phyloP scores from a whole-genome alignment of 371 early-diverging fungal genomes.

The Rhizopus microsporus region DNA sequence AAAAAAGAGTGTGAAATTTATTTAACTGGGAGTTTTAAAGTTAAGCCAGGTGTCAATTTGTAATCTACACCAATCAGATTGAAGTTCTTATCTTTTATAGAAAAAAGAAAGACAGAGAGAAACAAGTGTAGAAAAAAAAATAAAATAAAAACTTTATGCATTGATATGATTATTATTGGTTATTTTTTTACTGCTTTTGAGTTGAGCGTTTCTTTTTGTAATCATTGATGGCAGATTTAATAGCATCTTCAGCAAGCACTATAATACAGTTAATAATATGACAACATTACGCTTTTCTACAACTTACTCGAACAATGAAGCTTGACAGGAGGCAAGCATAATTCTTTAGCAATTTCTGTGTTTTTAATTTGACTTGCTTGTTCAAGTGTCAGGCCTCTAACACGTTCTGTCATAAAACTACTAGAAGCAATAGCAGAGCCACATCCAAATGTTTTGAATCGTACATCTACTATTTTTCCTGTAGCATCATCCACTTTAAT shows the following conservation, averaged over 20 bases:
- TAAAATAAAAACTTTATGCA: too few relatives aligned
- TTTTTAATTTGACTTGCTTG: conserved; percentile 95
- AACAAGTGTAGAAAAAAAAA: neutral
- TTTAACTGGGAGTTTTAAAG: neutral
- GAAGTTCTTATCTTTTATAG: neutral
- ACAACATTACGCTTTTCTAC: conserved; percentile 20
- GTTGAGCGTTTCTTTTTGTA: conserved; percentile 67
- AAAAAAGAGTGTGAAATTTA: neutral
- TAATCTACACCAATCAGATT: neutral
- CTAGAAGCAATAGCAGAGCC: conserved; percentile 98
- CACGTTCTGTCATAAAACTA: conserved; percentile 92
- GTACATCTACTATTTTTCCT: conserved; percentile 94
- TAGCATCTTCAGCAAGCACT: conserved; percentile 99
- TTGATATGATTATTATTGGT: too few relatives aligned
- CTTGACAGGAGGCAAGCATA: conserved; percentile 97
- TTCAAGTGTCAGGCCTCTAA: conserved; percentile 90
- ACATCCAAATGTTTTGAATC: conserved; percentile 99
- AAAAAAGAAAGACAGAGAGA: neutral
- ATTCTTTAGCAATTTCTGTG: conserved; percentile 96
- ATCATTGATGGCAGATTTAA: conserved; percentile 96
- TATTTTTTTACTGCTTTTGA: too few relatives aligned
- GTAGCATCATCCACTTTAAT: conserved; percentile 91
- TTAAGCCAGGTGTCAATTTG: neutral
- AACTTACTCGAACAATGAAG: conserved; percentile 93
- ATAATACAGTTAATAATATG: conserved; percentile 3